Conservation (phyloP, 169 alveolate genomes). For the Plasmodium gallinaceum region DNA sequence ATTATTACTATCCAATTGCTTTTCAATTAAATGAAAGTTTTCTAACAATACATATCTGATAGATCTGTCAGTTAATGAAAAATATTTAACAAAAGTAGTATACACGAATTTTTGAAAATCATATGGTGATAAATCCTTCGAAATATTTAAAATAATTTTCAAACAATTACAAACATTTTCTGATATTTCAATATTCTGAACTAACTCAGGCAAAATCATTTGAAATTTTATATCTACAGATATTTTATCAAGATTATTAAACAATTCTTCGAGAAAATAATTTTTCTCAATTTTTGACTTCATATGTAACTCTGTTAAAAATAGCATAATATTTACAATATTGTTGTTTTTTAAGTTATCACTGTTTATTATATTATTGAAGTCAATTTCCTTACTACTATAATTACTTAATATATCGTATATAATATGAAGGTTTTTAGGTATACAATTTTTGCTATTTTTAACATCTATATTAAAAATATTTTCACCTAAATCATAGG, state of each 20-base stretch:
- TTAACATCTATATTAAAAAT: neutral
- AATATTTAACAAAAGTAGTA: conserved; percentile 38
- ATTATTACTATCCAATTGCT: conserved; percentile 23
- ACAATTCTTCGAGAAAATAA: conserved; percentile 76
- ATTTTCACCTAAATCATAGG: conserved; percentile 7
- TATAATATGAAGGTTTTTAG: conserved; percentile 7
- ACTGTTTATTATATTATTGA: conserved; percentile 59
- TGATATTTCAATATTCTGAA: conserved; percentile 50
- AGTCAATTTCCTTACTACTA: conserved; percentile 49
- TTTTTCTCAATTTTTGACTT: conserved; percentile 75
- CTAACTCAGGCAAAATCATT: conserved; percentile 61
- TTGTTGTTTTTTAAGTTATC: conserved; percentile 69
- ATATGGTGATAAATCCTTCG: conserved; percentile 29
- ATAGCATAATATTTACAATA: conserved; percentile 77
- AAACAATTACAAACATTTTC: conserved; percentile 55
- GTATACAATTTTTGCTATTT: conserved; percentile 8
- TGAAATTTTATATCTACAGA: conserved; percentile 78
- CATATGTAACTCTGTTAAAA: conserved; percentile 81
- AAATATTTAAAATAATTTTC: conserved; percentile 36
- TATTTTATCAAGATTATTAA: conserved; percentile 63
- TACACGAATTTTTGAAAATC: conserved; percentile 40
- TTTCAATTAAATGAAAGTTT: conserved; percentile 30
- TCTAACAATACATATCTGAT: conserved; percentile 51
- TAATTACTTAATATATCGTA: conserved; percentile 39
- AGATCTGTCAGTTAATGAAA: conserved; percentile 50